Percentiles rank a stretch among this genome's conserved stretches.
Evolutionary conservation across 2,329 filamentous ascomycete genomes (phyloP).

Genomic region (Aureobasidium sp.): DNA sequence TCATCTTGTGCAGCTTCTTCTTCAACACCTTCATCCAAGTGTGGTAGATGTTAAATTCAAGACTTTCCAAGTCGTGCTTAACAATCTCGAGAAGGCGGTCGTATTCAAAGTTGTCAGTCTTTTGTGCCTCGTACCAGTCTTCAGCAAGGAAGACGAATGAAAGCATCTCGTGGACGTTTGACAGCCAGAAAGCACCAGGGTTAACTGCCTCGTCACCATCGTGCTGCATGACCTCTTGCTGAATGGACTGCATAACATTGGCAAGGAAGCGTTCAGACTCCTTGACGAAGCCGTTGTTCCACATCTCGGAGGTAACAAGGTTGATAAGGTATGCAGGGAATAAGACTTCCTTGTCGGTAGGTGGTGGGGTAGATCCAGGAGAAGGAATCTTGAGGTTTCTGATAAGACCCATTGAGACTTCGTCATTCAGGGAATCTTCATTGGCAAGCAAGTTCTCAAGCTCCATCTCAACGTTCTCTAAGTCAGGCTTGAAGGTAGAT

Average conservation of each 20-base stretch:
- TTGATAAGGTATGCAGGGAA: slow-evolving; percentile 99
- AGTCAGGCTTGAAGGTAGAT: slow-evolving; percentile 67
- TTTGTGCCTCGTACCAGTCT: slow-evolving; percentile 99
- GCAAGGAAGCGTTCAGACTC: slow-evolving; percentile 97
- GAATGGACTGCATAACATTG: slow-evolving; percentile 99
- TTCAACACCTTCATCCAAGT: slow-evolving; percentile 99
- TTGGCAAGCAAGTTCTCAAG: slow-evolving; percentile 89
- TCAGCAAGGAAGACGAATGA: slow-evolving; percentile 98
- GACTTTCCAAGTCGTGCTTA: slow-evolving; percentile 94
- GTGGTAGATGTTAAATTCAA: slow-evolving; percentile 99
- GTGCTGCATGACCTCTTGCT: slow-evolving; percentile 98
- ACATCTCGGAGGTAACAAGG: slow-evolving; percentile 98
- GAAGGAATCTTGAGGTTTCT: slow-evolving; percentile 93
- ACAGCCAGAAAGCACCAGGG: slow-evolving; percentile 96
- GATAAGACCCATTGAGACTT: slow-evolving; percentile 93
- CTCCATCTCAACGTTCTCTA: slow-evolving; percentile 91
- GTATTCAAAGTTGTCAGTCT: slow-evolving; percentile 99
- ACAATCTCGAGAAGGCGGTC: slow-evolving; percentile 96
- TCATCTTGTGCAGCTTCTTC: slow-evolving; percentile 99
- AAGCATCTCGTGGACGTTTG: slow-evolving; percentile 98
- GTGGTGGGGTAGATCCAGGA: slow-evolving; percentile 76
- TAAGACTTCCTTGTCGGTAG: slow-evolving; percentile 95
- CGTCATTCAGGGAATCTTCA: slow-evolving; percentile 91
- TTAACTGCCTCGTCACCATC: slow-evolving; percentile 97
- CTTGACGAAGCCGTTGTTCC: slow-evolving; percentile 99